Conservation (phyloP, 306 rosid genomes). For the Pachyrhizus erosus region DNA sequence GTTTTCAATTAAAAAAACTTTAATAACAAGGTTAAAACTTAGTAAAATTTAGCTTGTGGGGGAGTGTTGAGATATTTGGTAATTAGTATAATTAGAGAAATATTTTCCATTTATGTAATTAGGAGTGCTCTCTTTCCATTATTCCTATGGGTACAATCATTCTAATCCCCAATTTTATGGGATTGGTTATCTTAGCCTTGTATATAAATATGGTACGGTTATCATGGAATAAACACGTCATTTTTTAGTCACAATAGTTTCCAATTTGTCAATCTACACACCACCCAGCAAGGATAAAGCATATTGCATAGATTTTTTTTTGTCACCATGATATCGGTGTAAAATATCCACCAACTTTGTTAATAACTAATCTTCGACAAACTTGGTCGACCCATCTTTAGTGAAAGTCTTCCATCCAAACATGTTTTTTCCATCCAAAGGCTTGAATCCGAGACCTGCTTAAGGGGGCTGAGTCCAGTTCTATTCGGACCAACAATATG, state of each 20-base stretch:
- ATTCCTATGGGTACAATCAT: background rate
- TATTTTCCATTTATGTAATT: background rate
- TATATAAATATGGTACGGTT: background rate
- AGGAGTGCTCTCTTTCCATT: background rate
- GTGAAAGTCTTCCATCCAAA: too few relatives aligned
- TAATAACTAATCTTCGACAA: too few relatives aligned
- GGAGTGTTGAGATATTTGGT: background rate
- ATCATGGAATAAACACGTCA: background rate
- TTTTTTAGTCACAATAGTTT: background rate
- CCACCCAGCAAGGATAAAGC: background rate
- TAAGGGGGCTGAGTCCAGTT: too few relatives aligned
- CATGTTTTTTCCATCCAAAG: too few relatives aligned
- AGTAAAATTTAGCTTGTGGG: background rate
- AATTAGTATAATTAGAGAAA: background rate
- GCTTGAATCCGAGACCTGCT: too few relatives aligned
- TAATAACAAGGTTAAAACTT: background rate
- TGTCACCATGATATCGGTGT: too few relatives aligned
- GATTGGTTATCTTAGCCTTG: background rate
- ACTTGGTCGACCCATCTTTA: too few relatives aligned
- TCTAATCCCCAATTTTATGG: background rate
- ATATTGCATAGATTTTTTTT: too few relatives aligned
- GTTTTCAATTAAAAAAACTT: background rate
- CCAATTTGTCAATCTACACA: background rate
- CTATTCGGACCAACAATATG: too few relatives aligned
- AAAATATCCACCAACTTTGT: too few relatives aligned